phyloP scores from a whole-genome alignment of 495 filamentous ascomycete species.

The Rusavskia elegans region DNA sequence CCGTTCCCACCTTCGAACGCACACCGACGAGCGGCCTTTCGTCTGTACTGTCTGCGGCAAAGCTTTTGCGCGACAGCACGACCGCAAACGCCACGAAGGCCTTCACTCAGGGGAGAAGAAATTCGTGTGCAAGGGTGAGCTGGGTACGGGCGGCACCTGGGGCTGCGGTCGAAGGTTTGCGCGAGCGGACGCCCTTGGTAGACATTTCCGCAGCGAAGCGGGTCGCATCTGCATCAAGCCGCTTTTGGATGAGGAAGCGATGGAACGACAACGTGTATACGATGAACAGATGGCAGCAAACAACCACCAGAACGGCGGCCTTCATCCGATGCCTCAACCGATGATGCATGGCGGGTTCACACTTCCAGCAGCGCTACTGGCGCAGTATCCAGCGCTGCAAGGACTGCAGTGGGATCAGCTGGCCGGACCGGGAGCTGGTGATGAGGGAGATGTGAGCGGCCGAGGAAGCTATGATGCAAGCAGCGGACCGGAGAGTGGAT shows the following conservation, averaged over 20 bases:
- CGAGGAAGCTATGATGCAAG: conserved; percentile 83
- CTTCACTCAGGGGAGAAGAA: conserved; percentile 90
- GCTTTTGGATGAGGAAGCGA: conserved; percentile 39
- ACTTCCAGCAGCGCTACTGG: conserved; percentile 75
- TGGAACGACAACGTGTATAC: conserved; percentile 13
- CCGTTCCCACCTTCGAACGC: conserved; percentile 79
- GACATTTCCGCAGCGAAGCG: conserved; percentile 94
- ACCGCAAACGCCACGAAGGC: conserved; percentile 82
- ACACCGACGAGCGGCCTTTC: conserved; percentile 84
- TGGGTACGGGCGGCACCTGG: conserved; percentile 71
- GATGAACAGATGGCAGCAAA: conserved; percentile 12
- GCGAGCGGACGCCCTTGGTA: conserved; percentile 82
- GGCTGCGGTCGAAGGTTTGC: conserved; percentile 89
- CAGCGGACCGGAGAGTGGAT: conserved; percentile 42
- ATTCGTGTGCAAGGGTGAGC: conserved; percentile 84
- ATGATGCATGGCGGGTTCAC: conserved; percentile 35
- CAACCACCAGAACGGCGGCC: conserved; percentile 9
- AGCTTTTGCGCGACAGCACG: conserved; percentile 87
- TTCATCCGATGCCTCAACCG: conserved; percentile 6
- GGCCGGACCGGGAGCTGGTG: conserved; percentile 27
- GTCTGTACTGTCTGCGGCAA: conserved; percentile 95
- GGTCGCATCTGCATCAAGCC: conserved; percentile 94
- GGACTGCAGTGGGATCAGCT: conserved; percentile 63
- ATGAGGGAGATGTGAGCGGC: conserved; percentile 61
- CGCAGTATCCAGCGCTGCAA: conserved; percentile 82